Evolutionary conservation across 768 basidiomycete genomes (phyloP).

Genomic region (Auricularia heimuer): DNA sequence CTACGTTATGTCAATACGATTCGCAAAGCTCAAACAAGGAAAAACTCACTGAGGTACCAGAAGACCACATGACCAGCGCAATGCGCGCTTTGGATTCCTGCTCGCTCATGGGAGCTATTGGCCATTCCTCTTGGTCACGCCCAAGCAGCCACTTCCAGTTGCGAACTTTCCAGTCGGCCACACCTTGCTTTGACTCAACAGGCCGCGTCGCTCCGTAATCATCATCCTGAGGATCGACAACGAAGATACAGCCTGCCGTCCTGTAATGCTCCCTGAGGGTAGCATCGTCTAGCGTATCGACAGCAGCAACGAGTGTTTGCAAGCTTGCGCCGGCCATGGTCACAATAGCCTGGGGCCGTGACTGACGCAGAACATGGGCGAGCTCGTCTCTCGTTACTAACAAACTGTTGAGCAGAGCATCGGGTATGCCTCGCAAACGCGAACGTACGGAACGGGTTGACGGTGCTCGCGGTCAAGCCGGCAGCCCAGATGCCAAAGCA

Average conservation of each 20-base stretch:
- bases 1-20: neutral
- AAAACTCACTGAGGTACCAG: constrained; percentile 13
- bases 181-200: neutral
- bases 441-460: constrained; percentile 17
- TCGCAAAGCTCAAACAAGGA: neutral
- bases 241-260: neutral
- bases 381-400: constrained; percentile 1
- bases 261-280: constrained; percentile 5
- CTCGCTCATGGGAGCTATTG: constrained; percentile 6
- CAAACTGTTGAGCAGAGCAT: too few relatives aligned
- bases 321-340: constrained; percentile 9
- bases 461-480: constrained; percentile 13
- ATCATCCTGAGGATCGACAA: neutral
- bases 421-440: neutral
- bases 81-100: constrained; percentile 12
- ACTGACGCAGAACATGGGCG: constrained; percentile 14
- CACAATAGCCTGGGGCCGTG: constrained; percentile 14
- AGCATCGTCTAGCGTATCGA: neutral
- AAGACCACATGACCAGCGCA: constrained; percentile 20
- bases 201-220: neutral
- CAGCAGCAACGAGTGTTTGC: neutral
- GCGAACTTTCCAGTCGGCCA: neutral
- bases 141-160: constrained; percentile 14
- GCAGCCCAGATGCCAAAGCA: constrained; percentile 6
- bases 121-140: constrained; percentile 3